A percentile compares a stretch with the other conserved stretches of the same genome.
These are phyloP conservation scores for Cadophora sp. DNA, from an alignment of 2,329 filamentous ascomycete species.

Conservation along the genomic window DNA sequence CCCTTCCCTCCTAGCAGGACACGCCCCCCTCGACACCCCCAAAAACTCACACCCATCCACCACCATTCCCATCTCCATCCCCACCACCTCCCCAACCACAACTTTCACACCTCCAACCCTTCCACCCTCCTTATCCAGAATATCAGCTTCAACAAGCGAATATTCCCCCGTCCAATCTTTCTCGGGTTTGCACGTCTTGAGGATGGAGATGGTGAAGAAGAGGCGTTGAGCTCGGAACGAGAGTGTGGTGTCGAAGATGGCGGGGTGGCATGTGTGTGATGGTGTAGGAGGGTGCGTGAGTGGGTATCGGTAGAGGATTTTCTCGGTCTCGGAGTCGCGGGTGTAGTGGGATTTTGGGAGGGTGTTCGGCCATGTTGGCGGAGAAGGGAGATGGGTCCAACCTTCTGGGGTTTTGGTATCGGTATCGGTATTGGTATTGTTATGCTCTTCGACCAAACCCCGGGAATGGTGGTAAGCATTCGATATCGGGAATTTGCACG, in stretches of 20 bases:
- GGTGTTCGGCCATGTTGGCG: slow-evolving; percentile 1
- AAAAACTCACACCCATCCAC: not conserved
- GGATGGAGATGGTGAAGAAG: not conserved
- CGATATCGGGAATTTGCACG: not conserved
- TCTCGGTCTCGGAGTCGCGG: not conserved
- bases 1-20: not conserved
- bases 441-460: not conserved
- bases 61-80: not conserved
- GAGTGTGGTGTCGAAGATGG: slow-evolving; percentile 1
- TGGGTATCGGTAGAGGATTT: slow-evolving; percentile 4
- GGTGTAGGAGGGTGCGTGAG: not conserved
- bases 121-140: not conserved
- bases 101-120: not conserved
- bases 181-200: not conserved
- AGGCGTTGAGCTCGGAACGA: not conserved
- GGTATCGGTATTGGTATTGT: no score
- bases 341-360: not conserved
- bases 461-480: slow-evolving; percentile 13
- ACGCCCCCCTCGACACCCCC: not conserved
- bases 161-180: not conserved
- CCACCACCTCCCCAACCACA: not conserved
- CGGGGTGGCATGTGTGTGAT: not conserved
- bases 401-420: not conserved
- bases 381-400: slow-evolving; percentile 4
- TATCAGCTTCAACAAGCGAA: not conserved